Base-by-base conservation (phyloP, 2,329 filamentous ascomycete genomes). In the Trichoderma sp. region DNA sequence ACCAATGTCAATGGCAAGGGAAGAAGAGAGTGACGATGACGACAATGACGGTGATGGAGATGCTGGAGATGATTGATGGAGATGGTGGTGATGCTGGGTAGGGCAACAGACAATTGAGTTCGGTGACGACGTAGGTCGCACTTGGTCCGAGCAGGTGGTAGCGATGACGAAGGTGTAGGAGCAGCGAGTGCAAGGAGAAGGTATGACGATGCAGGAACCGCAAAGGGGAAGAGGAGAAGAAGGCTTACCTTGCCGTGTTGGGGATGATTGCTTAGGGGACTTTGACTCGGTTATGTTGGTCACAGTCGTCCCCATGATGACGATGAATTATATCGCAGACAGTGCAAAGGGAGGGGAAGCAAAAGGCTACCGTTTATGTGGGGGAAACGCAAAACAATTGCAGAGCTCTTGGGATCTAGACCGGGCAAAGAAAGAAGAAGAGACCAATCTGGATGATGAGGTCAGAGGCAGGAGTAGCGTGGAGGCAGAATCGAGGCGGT, bases 301-400 rank as follows among this genome's bases (percentile, higher is more conserved):
- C 76, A 82, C 78, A 75, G 84, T 81, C 80, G 82, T 82, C 78
- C 81, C 84, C 84, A 86, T 85, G 81, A 83, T 83, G 83, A 83
- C 81, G 81, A 85, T 82, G 80, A 81, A 83, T 81, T 81, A 80
- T 80, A 80, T 78, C 78, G 75, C 75, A 77, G 20, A 70, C 68
- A 64, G 58, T 64, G 65, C 28, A 68, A 20, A 36, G 50, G 43
- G 57, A 59, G 57, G 58, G 73, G 76, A 74, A 74, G 74, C 72
- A 77, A 77, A 74, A 74, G 65, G 15, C 12, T 75, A 74, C 75
- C 72, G 66, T 73, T 74, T 76, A 74, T 76, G 76, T 78, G 75
- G 77, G 74, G 78, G 76, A 76, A 76, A 75, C 75, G 74, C 74
- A 75, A 73, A 77, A 55, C 71, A 73, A 68, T 43, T 64, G 69